Evolutionary conservation across 331 rosid genomes (phyloP).

Genomic region (Malus hybrid): DNA sequence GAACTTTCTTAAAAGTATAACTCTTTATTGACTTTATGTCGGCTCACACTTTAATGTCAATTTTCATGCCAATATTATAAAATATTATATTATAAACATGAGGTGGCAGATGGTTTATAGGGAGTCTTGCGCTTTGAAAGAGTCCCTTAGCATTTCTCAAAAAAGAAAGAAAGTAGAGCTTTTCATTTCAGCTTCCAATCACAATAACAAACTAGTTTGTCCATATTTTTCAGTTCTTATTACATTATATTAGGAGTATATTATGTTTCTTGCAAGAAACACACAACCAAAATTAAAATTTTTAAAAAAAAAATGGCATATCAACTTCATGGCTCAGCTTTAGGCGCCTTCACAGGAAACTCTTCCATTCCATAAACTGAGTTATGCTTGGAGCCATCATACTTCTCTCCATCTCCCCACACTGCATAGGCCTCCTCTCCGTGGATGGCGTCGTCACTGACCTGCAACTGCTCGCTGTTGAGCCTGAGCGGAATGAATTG

Average conservation of each 20-base stretch:
- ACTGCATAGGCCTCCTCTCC: conserved; percentile 40
- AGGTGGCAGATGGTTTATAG: too few relatives aligned
- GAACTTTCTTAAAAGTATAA: too few relatives aligned
- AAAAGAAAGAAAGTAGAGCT: too few relatives aligned
- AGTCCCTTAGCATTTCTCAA: too few relatives aligned
- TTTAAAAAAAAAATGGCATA: background rate
- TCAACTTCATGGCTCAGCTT: background rate
- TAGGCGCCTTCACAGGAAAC: background rate
- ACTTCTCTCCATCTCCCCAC: conserved; percentile 45
- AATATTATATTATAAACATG: too few relatives aligned
- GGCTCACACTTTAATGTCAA: too few relatives aligned
- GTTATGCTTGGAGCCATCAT: conserved; percentile 9
- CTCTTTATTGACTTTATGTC: accelerated
- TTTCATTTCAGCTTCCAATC: background rate
- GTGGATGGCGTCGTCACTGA: conserved; percentile 32
- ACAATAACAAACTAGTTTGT: background rate
- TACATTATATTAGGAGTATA: background rate
- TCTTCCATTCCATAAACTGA: background rate
- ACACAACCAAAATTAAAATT: background rate
- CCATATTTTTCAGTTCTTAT: background rate
- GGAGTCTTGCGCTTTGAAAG: too few relatives aligned
- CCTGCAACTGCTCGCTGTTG: conserved; percentile 9
- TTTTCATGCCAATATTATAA: accelerated
- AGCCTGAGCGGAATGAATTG: conserved; percentile 18
- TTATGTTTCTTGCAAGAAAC: background rate